Conservation (phyloP, 768 basidiomycete genomes). For the Jaapia argillacea region DNA sequence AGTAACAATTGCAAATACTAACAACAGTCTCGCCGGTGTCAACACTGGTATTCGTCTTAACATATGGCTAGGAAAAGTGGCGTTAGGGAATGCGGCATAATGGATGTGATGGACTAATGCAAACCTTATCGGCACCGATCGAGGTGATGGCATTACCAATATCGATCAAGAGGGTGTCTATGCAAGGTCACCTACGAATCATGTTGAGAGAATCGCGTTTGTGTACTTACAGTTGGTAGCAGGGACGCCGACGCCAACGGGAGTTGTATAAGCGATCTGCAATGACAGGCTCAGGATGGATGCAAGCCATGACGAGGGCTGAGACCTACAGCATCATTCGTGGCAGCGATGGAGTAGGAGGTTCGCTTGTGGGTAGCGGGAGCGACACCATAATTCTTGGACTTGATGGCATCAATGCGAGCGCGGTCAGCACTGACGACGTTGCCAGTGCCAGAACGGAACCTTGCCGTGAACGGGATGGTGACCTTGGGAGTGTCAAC, state of each 20-base stretch:
- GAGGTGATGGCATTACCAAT: conserved; percentile 67
- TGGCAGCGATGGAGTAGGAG: neutral
- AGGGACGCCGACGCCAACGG: conserved; percentile 42
- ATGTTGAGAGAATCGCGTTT: no score
- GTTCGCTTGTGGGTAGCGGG: neutral
- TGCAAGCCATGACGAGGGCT: no score
- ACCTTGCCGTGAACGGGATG: neutral
- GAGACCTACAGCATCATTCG: neutral
- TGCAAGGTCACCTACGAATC: conserved; percentile 2
- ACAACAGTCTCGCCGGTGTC: conserved; percentile 37
- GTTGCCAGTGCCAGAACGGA: neutral
- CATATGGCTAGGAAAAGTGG: no score
- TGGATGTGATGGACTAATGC: no score
- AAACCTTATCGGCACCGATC: conserved; percentile 47
- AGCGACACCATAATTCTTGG: neutral
- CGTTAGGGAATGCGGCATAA: no score
- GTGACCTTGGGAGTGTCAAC: conserved; percentile 1
- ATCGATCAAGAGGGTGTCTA: conserved; percentile 49
- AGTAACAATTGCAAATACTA: no score
- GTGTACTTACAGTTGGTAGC: conserved; percentile 49
- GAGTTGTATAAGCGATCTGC: neutral
- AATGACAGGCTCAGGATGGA: no score
- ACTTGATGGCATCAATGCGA: neutral
- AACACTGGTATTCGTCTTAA: conserved; percentile 36
- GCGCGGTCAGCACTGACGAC: neutral